Base-by-base conservation (phyloP, 1,284 basidiomycete species). In the Boletus albobrunnescens region DNA sequence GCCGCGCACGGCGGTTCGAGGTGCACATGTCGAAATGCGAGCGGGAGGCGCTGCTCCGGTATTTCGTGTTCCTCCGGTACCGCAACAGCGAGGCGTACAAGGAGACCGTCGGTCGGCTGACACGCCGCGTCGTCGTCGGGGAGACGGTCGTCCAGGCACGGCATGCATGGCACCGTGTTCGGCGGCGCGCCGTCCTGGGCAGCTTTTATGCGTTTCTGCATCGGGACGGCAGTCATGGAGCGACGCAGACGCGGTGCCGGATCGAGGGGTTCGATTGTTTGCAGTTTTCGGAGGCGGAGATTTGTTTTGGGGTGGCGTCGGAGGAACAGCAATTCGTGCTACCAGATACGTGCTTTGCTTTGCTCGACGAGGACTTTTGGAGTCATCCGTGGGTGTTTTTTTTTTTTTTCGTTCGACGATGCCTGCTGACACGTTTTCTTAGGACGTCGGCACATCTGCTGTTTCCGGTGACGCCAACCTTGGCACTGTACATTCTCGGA, bases 41-140 rank as follows among this genome's bases (percentile, higher is more conserved):
- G 13, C 56, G 70, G 10, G 69, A 72, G 38, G 58, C 56, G 19
- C 53, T 80, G 2, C 65, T 74, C 14, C 73, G 72, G 50, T 81
- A 75, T 54, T 69, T 80, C 39, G 64, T 72, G 9, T 79, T 81
- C 49, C 61, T 81, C 2, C 71, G 78, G 20, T 81, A 78, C 51
- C 68, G 79, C 13, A 81, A 81, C 49, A 72, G 76, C 54, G 58
- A 65, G 8, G 67, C 65, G 17, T 81, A 78, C 53, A 55, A 57
- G 12, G 57, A 70, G 30, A 71, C 70, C 1, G 55, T 67, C 20
- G 49, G 38, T 2, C 53, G 55, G 22, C 44, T 64, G 36, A 53
- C 55, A 2, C 40, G 44, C 4, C 52, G 55, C 9, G 51, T 54
- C 35, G 40, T 52, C 23, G 47, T 63, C 9, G 54, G 49, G 19